Base-by-base conservation (phyloP, 2,329 filamentous ascomycete species). In the Elsinoe necatrix region DNA sequence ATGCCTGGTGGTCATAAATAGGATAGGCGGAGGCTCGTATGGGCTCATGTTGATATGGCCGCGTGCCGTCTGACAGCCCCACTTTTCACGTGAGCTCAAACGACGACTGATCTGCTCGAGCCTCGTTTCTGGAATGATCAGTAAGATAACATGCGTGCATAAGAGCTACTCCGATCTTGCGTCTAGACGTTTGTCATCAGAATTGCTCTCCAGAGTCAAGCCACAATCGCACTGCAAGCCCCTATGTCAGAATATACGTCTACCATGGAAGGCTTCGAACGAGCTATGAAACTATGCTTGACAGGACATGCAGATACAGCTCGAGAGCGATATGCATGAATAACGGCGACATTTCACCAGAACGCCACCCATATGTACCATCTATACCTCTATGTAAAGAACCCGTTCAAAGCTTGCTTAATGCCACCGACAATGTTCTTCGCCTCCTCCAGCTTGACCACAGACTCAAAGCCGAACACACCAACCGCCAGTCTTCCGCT, bases 401-500 rank as follows among this genome's bases (percentile, higher is more conserved):
- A 47, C 14, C 47, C 55, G 21, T 51, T 23, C 41, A 69, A 51
- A 31, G 62, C 58, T n/a, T 45, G 35, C 55, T 55, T 64, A 20
- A 76, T 59, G 34, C 67, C 67, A 16, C 65, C 59, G 1, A 75
- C 58, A 55, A 74, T 47, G n/a, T 59, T 62, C 60, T 72, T 64
- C 2, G 70, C 72, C 35, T 66, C 63, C 4, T 67, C 59, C 50
- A 75, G 59, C 21, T 65, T 64, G 39, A 80, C 31, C 70, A 78
- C 72, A 5, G 68, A 68, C 37, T 66, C 67, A 3, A 74, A 72
- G 18, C 70, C 75, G 66, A 82, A 82, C 6, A 81, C 63, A 12
- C 79, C 80, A 41, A 82, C 68, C 61, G 78, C 75, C 57, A 83
- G 64, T 4, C 62, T 65, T n/a, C 75, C 74, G 34, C 74, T 65